phyloP scores from a whole-genome alignment of 495 filamentous ascomycete genomes.

The Chaetomidium leptoderma region DNA sequence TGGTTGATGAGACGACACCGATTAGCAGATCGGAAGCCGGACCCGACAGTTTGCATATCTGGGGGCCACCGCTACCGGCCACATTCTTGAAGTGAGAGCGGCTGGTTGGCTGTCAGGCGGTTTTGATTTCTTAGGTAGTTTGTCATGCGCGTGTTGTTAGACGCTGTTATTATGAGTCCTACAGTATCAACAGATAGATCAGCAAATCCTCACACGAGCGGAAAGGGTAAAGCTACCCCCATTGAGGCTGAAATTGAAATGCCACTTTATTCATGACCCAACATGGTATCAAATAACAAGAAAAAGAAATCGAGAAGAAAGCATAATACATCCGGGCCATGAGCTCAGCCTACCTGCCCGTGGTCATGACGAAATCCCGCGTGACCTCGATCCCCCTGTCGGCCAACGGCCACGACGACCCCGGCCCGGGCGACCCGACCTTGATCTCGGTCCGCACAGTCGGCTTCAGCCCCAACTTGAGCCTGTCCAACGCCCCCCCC shows the following conservation, averaged over 20 bases:
- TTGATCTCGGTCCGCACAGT: slow-evolving; percentile 26
- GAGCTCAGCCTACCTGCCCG: not conserved
- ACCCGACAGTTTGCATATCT: slow-evolving; percentile 2
- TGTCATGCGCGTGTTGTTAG: too few species aligned
- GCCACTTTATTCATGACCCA: not conserved
- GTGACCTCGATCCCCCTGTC: slow-evolving; percentile 21
- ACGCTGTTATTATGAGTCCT: too few species aligned
- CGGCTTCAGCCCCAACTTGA: slow-evolving; percentile 22
- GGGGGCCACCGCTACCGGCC: not conserved
- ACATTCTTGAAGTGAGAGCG: slow-evolving; percentile 5
- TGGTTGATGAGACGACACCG: slow-evolving; percentile 1
- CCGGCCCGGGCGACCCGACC: slow-evolving; percentile 7
- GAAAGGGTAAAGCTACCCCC: not conserved
- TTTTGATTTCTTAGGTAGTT: too few species aligned
- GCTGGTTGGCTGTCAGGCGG: too few species aligned
- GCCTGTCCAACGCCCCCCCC: not conserved
- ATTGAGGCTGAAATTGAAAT: not conserved
- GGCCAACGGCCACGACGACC: not conserved
- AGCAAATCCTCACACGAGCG: too few species aligned
- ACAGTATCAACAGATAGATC: too few species aligned
- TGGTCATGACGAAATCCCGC: slow-evolving; percentile 20
- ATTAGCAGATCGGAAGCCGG: not conserved
- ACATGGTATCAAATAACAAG: not conserved
- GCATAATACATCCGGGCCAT: too few species aligned
- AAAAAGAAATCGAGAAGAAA: not conserved